Evolutionary conservation across 371 early-diverging fungal genomes (phyloP).

Genomic region (Rhizomucor miehei): DNA sequence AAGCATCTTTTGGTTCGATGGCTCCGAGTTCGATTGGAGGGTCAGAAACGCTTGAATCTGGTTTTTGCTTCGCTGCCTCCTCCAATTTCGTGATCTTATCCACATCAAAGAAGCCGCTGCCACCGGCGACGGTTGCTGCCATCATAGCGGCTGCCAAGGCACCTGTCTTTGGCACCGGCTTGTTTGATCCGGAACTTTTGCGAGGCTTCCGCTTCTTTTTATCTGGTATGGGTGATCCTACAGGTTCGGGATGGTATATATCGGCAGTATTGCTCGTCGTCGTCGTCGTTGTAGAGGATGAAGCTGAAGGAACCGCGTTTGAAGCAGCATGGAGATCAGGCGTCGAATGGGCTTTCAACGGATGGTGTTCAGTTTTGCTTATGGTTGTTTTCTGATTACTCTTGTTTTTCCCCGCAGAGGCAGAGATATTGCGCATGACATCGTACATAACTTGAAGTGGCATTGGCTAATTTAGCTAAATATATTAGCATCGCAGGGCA

Average conservation of each 20-base stretch:
- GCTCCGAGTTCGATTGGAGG: no score
- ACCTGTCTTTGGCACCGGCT: constrained; percentile 38
- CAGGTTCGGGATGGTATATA: constrained; percentile 15
- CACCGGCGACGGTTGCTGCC: constrained; percentile 49
- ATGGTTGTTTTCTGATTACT: constrained; percentile 26
- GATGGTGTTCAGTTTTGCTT: constrained; percentile 21
- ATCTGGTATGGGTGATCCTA: constrained; percentile 19
- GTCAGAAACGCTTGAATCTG: neutral
- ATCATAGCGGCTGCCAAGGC: constrained; percentile 52
- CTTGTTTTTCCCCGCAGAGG: constrained; percentile 30
- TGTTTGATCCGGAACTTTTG: constrained; percentile 25
- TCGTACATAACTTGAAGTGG: constrained; percentile 39
- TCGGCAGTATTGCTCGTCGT: constrained; percentile 11
- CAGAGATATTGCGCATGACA: constrained; percentile 38
- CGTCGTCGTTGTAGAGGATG: constrained; percentile 4
- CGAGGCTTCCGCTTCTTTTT: constrained; percentile 32
- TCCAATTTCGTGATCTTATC: constrained; percentile 16
- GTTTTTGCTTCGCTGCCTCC: constrained; percentile 6
- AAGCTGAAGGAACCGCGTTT: constrained; percentile 3
- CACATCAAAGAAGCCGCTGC: constrained; percentile 41
- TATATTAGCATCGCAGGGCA: neutral
- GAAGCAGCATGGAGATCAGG: constrained; percentile 11
- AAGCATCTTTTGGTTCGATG: neutral
- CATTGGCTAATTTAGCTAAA: constrained; percentile 26
- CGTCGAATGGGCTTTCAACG: constrained; percentile 15